phyloP scores from a whole-genome alignment of 2,329 filamentous ascomycete species.

The Hypoxylon sp. region DNA sequence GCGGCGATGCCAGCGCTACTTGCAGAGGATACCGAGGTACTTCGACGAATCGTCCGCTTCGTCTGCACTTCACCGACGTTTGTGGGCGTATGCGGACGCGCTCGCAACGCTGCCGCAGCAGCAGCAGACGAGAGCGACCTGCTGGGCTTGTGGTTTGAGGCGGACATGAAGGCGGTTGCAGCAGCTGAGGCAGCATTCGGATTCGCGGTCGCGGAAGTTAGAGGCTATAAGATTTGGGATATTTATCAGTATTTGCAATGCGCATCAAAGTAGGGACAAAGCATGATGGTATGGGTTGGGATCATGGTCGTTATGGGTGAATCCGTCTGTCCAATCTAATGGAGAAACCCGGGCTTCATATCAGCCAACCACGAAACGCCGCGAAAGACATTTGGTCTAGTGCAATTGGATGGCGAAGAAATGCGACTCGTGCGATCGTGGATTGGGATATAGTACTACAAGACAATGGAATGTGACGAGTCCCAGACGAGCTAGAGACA shows the following conservation, averaged over 20 bases:
- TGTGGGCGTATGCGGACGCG: slow-evolving; percentile 81
- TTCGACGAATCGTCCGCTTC: slow-evolving; percentile 82
- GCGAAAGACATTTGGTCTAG: slow-evolving; percentile 37
- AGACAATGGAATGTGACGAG: slow-evolving; percentile 35
- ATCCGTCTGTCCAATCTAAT: slow-evolving; percentile 22
- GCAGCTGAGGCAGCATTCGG: slow-evolving; percentile 84
- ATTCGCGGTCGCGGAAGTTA: slow-evolving; percentile 73
- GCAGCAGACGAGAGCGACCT: slow-evolving; percentile 83
- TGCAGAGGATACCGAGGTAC: slow-evolving; percentile 77
- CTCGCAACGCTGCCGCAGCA: slow-evolving; percentile 85
- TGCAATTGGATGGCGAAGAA: slow-evolving; percentile 31
- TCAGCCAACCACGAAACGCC: slow-evolving; percentile 30
- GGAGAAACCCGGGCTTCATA: slow-evolving; percentile 14
- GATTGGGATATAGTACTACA: slow-evolving; percentile 21
- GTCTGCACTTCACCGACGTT: slow-evolving; percentile 87
- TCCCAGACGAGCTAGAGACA: slow-evolving; percentile 40
- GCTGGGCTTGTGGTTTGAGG: slow-evolving; percentile 68
- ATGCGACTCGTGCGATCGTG: slow-evolving; percentile 30
- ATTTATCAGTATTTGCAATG: slow-evolving; percentile 29
- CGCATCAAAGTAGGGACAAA: slow-evolving; percentile 30
- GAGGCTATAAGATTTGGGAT: slow-evolving; percentile 61
- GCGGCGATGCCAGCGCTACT: slow-evolving; percentile 59
- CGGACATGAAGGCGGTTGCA: slow-evolving; percentile 80
- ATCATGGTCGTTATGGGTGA: slow-evolving; percentile 32
- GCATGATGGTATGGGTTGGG: slow-evolving; percentile 32